Evolutionary conservation across 78 protist species (phyloP), one percentile per base, ranked within the genome.

Genomic region (Salpingoeca rosetta): DNA sequence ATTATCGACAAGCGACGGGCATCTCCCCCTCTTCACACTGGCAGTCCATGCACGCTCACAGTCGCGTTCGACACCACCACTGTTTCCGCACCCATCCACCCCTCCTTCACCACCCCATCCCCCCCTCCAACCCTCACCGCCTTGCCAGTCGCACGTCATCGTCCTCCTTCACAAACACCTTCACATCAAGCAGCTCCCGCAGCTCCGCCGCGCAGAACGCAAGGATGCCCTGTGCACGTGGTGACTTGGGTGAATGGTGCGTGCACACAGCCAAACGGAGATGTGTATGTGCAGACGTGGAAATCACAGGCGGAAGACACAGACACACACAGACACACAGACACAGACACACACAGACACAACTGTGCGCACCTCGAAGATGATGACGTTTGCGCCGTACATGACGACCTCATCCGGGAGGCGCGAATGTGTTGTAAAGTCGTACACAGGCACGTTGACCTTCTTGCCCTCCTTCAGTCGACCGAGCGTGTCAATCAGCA

Each of bases 161-260:
- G 40, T 82, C 84, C 44, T 37, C 37, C 26, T 82, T 57, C 37
- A 82, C 84, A 82, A 82, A 82, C 25, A 82, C 24, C 31, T 12
- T 22, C 73, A 82, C 3, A 57, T 82, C 73, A 44, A 82, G 28
- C 43, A 43, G 44, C 35, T 82, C 84, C 42, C 86, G 38, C 28
- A 92, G n/a, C 40, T 81, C 88, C 57, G 82, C 80, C 35, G 82
- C 80, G 77, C 88, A 87, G 44, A 89, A 85, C 22, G 89, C 84
- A 12, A 51, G 12, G 65, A 51, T 51, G 80, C 84, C 84, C 42
- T 82, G 65, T 12, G 31, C 12, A 12, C 65, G 7, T 51, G 31
- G 7, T 12, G 65, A 12, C 31, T 7, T 12, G 65, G 65, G 31
- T 51, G 65, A 22, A 12, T 51, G 65, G n/a, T n/a, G n/a, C n/a